These are phyloP conservation scores for Heritiera littoralis DNA, from an alignment of 345 rosid species.

Conservation along the genomic window DNA sequence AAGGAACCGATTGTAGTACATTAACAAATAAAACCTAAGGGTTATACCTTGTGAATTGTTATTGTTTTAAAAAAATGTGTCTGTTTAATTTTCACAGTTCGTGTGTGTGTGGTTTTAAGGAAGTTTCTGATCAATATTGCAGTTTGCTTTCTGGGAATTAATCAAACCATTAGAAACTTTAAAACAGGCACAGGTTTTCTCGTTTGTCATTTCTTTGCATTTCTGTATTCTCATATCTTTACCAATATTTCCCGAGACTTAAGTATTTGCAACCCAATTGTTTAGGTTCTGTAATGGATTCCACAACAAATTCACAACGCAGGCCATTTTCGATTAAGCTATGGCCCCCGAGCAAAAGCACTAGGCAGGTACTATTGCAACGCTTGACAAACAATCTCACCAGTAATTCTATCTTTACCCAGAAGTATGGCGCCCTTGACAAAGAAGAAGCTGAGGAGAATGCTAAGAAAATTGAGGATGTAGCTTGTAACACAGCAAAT, in stretches of 20 bases:
- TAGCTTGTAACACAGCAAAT: slow-evolving; percentile 56
- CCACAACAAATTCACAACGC: slow-evolving; percentile 50
- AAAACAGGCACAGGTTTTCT: neutral
- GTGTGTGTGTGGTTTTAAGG: neutral
- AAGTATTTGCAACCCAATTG: neutral
- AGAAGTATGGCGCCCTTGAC: slow-evolving; percentile 73
- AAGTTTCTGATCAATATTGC: slow-evolving; percentile 10
- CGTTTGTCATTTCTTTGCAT: neutral
- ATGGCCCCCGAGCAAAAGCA: slow-evolving; percentile 87
- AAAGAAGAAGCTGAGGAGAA: slow-evolving; percentile 73
- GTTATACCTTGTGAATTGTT: too few relatives aligned
- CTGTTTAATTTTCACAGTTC: too few relatives aligned
- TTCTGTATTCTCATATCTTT: neutral
- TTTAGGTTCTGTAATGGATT: slow-evolving; percentile 53
- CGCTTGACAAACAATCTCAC: slow-evolving; percentile 73
- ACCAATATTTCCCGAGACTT: neutral
- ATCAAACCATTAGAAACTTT: neutral
- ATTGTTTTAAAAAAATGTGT: too few relatives aligned
- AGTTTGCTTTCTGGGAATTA: neutral
- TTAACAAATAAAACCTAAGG: too few relatives aligned
- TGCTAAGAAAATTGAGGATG: slow-evolving; percentile 73
- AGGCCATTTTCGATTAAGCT: slow-evolving; percentile 72
- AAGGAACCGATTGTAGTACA: too few relatives aligned
- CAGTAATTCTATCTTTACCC: slow-evolving; percentile 74
- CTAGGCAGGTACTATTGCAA: slow-evolving; percentile 65